phyloP scores from a whole-genome alignment of 2,329 filamentous ascomycete genomes.

The Aspergillus puulaauensis region DNA sequence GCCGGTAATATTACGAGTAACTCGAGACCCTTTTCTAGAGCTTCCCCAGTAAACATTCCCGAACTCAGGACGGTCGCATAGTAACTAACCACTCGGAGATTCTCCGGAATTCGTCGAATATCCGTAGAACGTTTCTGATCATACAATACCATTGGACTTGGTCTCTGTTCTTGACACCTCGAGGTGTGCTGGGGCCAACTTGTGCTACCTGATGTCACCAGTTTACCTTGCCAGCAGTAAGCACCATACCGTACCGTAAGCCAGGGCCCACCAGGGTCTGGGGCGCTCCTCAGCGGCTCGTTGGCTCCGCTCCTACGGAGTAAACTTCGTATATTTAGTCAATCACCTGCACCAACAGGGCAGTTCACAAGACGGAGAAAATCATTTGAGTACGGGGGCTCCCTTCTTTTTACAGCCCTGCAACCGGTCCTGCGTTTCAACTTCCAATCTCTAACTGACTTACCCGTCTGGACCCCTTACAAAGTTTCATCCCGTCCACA shows the following conservation, averaged over 20 bases:
- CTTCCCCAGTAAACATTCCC: neutral
- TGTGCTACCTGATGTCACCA: neutral
- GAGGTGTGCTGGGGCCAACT: neutral
- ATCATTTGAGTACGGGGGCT: neutral
- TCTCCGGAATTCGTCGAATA: neutral
- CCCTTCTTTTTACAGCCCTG: neutral
- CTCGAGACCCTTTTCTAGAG: neutral
- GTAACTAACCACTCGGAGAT: neutral
- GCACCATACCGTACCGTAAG: neutral
- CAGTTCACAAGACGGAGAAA: neutral
- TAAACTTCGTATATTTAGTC: neutral
- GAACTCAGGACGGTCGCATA: no score
- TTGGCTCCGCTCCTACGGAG: neutral
- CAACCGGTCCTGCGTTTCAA: neutral
- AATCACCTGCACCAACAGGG: neutral
- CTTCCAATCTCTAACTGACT: neutral
- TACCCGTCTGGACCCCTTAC: neutral
- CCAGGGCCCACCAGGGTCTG: slow-evolving; percentile 1
- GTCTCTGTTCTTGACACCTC: neutral
- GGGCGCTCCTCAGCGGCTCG: neutral
- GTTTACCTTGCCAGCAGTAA: neutral
- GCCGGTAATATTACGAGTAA: neutral
- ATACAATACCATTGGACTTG: neutral
- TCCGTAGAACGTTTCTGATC: neutral
- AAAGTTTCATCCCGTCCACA: neutral